Percentiles rank a stretch among this genome's conserved stretches.
Evolutionary conservation across 176 grass and related monocot genomes (phyloP).

Genomic region (Neostapfia colusana): DNA sequence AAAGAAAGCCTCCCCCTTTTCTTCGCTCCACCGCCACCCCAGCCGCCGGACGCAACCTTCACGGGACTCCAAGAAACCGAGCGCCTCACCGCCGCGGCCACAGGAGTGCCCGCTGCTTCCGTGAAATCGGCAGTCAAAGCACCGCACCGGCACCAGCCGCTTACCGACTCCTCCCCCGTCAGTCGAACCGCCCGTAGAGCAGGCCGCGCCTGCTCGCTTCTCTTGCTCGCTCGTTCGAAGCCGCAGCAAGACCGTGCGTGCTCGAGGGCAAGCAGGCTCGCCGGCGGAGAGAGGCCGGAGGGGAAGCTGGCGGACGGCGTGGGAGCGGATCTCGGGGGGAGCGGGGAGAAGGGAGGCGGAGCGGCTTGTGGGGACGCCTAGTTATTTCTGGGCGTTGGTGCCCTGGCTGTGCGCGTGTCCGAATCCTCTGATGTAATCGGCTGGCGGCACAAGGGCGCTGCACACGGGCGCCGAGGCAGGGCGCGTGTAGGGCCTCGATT

Average conservation of each 20-base stretch:
- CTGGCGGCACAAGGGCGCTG: too few relatives aligned
- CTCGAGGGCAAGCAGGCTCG: background rate
- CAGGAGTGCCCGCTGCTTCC: background rate
- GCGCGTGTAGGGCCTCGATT: too few relatives aligned
- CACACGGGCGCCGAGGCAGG: too few relatives aligned
- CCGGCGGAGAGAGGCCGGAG: conserved; percentile 28
- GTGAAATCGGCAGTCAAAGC: background rate
- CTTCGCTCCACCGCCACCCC: background rate
- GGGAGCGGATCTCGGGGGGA: conserved; percentile 46
- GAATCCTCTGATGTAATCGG: too few relatives aligned
- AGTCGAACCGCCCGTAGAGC: background rate
- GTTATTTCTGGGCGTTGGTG: conserved; percentile 63
- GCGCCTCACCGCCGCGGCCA: background rate
- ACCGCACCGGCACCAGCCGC: too few relatives aligned
- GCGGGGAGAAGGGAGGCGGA: background rate
- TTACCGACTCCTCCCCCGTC: background rate
- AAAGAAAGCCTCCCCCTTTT: too few relatives aligned
- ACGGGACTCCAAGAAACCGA: background rate
- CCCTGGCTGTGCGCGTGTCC: too few relatives aligned
- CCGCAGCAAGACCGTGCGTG: background rate
- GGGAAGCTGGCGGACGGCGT: background rate
- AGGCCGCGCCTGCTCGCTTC: background rate
- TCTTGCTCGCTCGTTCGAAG: background rate
- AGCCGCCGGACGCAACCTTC: background rate
- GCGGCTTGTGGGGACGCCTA: conserved; percentile 52